Conservation (phyloP, 192 early-diverging fungal species). For the Backusella australiensis region DNA sequence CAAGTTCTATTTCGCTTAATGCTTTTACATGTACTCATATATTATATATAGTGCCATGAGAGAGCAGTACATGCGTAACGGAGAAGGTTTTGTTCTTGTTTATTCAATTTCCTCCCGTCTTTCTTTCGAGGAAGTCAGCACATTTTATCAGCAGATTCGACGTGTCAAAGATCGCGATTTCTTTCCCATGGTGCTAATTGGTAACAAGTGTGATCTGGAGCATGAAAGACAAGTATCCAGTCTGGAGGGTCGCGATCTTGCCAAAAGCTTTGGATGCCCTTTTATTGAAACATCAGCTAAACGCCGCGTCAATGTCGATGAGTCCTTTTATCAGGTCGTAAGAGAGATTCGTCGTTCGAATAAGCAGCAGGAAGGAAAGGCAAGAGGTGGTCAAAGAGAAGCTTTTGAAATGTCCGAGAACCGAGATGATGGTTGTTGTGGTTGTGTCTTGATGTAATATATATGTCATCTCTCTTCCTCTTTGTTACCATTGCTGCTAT, state of each 20-base stretch:
- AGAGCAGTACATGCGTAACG: conserved; percentile 83
- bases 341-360: conserved; percentile 79
- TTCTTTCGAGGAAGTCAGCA: conserved; percentile 75
- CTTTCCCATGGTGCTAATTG: conserved; percentile 80
- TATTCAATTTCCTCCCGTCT: conserved; percentile 74
- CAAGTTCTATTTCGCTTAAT: background rate
- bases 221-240: conserved; percentile 57
- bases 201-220: conserved; percentile 87
- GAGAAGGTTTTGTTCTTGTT: conserved; percentile 85
- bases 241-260: conserved; percentile 55
- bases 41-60: conserved; percentile 42
- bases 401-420: conserved; percentile 8
- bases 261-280: conserved; percentile 52
- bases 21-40: background rate
- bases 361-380: conserved; percentile 54
- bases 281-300: conserved; percentile 61
- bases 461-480: background rate
- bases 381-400: conserved; percentile 3
- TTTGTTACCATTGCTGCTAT: background rate
- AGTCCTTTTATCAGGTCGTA: conserved; percentile 57
- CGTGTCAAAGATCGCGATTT: conserved; percentile 76
- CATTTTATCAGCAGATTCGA: conserved; percentile 71
- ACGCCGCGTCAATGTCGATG: conserved; percentile 33
- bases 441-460: conserved; percentile 11
- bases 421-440: background rate